Base-by-base conservation (phyloP, 192 early-diverging fungal species). In the Entomortierella chlamydospora region DNA sequence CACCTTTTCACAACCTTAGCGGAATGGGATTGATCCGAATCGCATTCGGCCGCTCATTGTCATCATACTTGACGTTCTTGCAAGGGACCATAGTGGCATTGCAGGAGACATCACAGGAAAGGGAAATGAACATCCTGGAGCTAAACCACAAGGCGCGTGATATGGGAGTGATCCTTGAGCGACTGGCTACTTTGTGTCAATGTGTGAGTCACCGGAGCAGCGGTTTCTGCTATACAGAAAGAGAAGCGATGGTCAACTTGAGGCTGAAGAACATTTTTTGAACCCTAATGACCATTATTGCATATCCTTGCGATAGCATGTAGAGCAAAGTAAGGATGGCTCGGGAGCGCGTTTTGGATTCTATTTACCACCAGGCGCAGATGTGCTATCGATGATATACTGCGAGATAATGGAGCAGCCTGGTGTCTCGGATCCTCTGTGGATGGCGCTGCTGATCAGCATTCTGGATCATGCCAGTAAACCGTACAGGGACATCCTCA, bases 401-500 rank as follows among this genome's bases (percentile, higher is more conserved):
- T 31, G 56, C 2, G 83, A 81, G 55, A 64, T 79, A 12, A 28
- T 63, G 18, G 53, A 70, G 37, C 62, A 74, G 15, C 58, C 74
- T 5, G 49, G 25, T 18, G 31, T 63, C 15, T 43, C 64, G 12
- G 70, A 84, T 54, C 34, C 62, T 1, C 37, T 77, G 13, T 70
- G 81, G 65, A 53, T 61, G 5, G 57, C 68, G 5, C 57, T 84
- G 6, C 41, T 80, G 29, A 42, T 73, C 0, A 61, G 64, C 20
- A 31, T 82, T 22, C 43, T 84, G 23, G 72, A 68, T n/a, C 72
- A 82, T 18, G 65, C 77, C 22, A 85, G 83, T 29, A 61, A 68
- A 28, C 83, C 83, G 0, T 85, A 83, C 33, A 30, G 71, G 22
- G 68, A 69, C 61, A 85, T 85, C 11, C 67, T 85, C 17, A 80